A percentile compares a stretch with the other conserved stretches of the same genome.
Evolutionary conservation across 495 filamentous ascomycete species (phyloP).

Genomic region (Penicillium goetzii): DNA sequence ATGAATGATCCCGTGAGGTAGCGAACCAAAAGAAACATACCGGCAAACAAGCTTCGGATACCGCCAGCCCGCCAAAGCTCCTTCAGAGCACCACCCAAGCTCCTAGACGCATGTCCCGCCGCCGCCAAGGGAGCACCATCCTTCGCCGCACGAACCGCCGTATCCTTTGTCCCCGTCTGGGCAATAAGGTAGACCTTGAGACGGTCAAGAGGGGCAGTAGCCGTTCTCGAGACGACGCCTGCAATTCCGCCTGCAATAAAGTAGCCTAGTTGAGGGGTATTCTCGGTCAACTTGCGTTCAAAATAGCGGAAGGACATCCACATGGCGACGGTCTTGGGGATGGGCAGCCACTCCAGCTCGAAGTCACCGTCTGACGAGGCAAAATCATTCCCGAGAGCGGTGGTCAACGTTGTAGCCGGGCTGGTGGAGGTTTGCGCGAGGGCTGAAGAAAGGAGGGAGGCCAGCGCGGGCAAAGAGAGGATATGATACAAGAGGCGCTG

Average conservation of each 20-base stretch:
- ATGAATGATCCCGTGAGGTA: background rate
- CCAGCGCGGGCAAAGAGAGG: slow-evolving; percentile 42
- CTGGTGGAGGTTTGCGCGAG: slow-evolving; percentile 39
- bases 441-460: slow-evolving; percentile 45
- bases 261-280: slow-evolving; percentile 82
- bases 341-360: slow-evolving; percentile 51
- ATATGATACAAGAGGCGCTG: slow-evolving; percentile 48
- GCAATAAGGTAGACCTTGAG: slow-evolving; percentile 97
- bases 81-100: slow-evolving; percentile 70
- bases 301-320: slow-evolving; percentile 54
- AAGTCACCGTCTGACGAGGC: slow-evolving; percentile 41
- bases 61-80: slow-evolving; percentile 86
- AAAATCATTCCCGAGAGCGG: slow-evolving; percentile 36
- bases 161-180: slow-evolving; percentile 67
- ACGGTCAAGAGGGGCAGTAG: slow-evolving; percentile 93
- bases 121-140: slow-evolving; percentile 69
- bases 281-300: slow-evolving; percentile 64
- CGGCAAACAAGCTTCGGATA: slow-evolving; percentile 91
- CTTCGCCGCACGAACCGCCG: slow-evolving; percentile 68
- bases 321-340: slow-evolving; percentile 52
- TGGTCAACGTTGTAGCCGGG: slow-evolving; percentile 25
- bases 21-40: slow-evolving; percentile 52
- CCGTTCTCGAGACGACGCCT: slow-evolving; percentile 88
- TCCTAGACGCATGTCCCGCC: slow-evolving; percentile 65
- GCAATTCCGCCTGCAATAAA: slow-evolving; percentile 94